Percentiles rank a stretch among this genome's conserved stretches.
phyloP scores from a whole-genome alignment of 163 green algal genomes.

The Volvox carteri region DNA sequence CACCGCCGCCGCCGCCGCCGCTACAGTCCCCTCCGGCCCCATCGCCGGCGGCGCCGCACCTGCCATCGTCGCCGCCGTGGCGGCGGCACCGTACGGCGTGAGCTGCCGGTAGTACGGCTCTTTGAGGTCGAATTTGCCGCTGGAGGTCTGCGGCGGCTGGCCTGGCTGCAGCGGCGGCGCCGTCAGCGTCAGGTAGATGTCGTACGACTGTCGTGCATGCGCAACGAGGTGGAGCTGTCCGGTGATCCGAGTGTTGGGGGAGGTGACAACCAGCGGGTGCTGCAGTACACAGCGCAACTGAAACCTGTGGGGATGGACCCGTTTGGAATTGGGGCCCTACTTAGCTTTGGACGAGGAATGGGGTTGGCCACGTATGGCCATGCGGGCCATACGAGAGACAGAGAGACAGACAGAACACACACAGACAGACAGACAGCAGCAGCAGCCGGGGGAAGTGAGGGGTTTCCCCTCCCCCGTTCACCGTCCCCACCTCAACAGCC shows the following conservation, averaged over 20 bases:
- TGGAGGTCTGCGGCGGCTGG: conserved; percentile 62
- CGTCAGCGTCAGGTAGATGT: conserved; percentile 78
- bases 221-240: conserved; percentile 84
- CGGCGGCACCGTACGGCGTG: conserved; percentile 71
- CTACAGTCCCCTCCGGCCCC: neutral
- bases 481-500: too few species aligned
- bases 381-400: too few species aligned
- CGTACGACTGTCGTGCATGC: conserved; percentile 89
- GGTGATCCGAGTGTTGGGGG: conserved; percentile 69
- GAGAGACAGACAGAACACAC: too few species aligned
- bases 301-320: too few species aligned
- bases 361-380: too few species aligned
- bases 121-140: conserved; percentile 91
- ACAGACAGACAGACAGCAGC: too few species aligned
- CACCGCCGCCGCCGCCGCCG: neutral
- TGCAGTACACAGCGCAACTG: conserved; percentile 93
- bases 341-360: too few species aligned
- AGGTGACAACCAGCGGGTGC: conserved; percentile 77
- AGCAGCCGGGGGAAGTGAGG: too few species aligned
- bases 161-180: conserved; percentile 69
- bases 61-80: conserved; percentile 5
- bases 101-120: conserved; percentile 90
- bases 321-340: too few species aligned
- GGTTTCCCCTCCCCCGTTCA: too few species aligned
- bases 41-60: neutral